Evolutionary conservation across 768 basidiomycete species (phyloP).

Genomic region (Tricholoma flavovirens): DNA sequence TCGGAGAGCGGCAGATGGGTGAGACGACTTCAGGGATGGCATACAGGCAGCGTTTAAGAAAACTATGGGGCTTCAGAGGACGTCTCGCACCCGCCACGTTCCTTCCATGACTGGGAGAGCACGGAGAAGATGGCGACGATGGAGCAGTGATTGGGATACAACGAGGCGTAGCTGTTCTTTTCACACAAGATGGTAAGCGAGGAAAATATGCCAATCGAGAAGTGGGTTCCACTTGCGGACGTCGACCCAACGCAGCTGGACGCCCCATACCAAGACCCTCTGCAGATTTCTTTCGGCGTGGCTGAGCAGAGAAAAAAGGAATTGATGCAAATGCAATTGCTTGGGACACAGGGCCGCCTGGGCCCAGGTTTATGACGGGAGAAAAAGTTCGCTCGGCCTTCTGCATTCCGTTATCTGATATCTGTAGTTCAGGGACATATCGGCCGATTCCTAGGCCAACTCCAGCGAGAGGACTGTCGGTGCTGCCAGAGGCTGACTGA

Average conservation of each 20-base stretch:
- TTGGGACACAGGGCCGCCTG: not conserved
- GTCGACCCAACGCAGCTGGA: constrained; percentile 1
- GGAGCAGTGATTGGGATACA: not conserved
- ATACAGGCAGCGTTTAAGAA: constrained; percentile 7
- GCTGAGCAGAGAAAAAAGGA: not conserved
- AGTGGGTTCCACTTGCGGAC: not conserved
- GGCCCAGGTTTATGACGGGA: not conserved
- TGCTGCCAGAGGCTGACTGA: not conserved
- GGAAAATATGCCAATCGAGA: not conserved
- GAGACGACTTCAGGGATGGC: constrained; percentile 12
- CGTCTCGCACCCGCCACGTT: constrained; percentile 1
- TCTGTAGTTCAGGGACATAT: not conserved
- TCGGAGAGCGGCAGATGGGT: constrained; percentile 1
- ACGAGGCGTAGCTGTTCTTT: not conserved
- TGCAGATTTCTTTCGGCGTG: constrained; percentile 2
- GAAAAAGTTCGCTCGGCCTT: not conserved
- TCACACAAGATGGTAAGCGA: not conserved
- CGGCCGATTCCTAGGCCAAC: not conserved
- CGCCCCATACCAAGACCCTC: constrained; percentile 11
- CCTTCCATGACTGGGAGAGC: not conserved
- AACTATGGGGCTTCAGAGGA: constrained; percentile 5
- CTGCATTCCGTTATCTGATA: not conserved
- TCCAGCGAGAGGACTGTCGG: not conserved
- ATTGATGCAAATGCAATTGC: not conserved
- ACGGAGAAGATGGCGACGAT: not conserved